phyloP scores from a whole-genome alignment of 805 yeast genomes.

The Saccharomycopsis oosterbeekiorum region DNA sequence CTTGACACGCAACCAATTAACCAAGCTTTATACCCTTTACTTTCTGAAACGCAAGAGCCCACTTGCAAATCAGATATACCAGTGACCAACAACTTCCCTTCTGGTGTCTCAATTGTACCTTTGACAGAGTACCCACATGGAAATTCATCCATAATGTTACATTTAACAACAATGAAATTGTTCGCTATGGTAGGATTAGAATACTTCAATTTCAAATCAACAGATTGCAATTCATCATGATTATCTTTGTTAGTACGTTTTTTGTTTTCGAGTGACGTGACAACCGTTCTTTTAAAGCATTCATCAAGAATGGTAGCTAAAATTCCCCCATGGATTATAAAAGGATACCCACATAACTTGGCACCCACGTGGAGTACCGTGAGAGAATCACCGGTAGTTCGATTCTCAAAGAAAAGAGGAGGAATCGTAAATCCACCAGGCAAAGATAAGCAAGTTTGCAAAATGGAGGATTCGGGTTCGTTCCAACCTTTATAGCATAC shows the following conservation, averaged over 20 bases:
- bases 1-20: neutral
- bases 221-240: constrained; percentile 26
- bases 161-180: constrained; percentile 59
- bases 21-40: neutral
- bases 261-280: constrained; percentile 26
- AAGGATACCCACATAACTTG: constrained; percentile 76
- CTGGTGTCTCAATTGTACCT: constrained; percentile 43
- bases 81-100: constrained; percentile 47
- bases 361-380: constrained; percentile 71
- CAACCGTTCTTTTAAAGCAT: constrained; percentile 46
- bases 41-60: neutral
- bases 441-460: constrained; percentile 34
- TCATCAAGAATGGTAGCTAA: constrained; percentile 76
- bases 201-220: constrained; percentile 40
- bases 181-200: constrained; percentile 69
- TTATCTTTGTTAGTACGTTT: constrained; percentile 27
- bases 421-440: constrained; percentile 77
- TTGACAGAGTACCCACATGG: constrained; percentile 29
- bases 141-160: constrained; percentile 27
- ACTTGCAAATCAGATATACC: constrained; percentile 26
- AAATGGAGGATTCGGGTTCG: constrained; percentile 21
- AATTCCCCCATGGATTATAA: constrained; percentile 82
- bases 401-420: constrained; percentile 47
- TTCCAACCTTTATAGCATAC: constrained; percentile 32
- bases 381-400: constrained; percentile 45